Conservation (phyloP, 257 asterid species). For the Fraxinus quadrangulata region DNA sequence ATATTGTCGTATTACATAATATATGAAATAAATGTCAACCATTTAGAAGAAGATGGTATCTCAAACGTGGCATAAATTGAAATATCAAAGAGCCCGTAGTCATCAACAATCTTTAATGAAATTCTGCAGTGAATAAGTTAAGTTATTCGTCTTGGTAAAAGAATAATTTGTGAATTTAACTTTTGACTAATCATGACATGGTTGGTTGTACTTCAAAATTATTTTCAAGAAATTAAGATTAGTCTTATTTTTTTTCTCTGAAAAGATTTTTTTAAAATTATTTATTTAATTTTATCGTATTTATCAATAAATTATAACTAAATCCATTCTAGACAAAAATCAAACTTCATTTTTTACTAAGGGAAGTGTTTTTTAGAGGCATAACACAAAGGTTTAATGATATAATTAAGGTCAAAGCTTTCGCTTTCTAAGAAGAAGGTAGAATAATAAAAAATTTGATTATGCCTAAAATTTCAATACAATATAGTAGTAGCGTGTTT, state of each 20-base stretch:
- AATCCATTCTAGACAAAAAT: neutral
- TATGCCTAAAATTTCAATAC: neutral
- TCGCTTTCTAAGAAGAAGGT: conserved; percentile 24
- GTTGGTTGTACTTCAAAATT: too few species aligned
- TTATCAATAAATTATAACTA: too few species aligned
- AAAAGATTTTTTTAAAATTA: too few species aligned
- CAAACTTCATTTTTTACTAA: neutral
- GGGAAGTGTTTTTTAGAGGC: neutral
- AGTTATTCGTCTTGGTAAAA: too few species aligned
- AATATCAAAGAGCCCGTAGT: neutral
- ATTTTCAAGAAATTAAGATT: too few species aligned
- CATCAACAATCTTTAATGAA: too few species aligned
- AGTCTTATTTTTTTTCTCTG: too few species aligned
- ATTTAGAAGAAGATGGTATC: neutral
- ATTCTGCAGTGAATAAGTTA: too few species aligned
- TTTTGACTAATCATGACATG: too few species aligned
- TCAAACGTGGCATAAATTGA: neutral
- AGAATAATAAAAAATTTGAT: conserved; percentile 19
- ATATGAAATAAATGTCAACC: neutral
- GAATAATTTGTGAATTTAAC: too few species aligned
- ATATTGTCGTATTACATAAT: neutral
- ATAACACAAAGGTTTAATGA: neutral
- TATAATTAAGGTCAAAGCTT: conserved; percentile 32
- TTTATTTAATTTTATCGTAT: too few species aligned
- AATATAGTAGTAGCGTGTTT: conserved; percentile 35